Base-by-base conservation (phyloP, 169 alveolate genomes). In the Babesia gibsoni region DNA sequence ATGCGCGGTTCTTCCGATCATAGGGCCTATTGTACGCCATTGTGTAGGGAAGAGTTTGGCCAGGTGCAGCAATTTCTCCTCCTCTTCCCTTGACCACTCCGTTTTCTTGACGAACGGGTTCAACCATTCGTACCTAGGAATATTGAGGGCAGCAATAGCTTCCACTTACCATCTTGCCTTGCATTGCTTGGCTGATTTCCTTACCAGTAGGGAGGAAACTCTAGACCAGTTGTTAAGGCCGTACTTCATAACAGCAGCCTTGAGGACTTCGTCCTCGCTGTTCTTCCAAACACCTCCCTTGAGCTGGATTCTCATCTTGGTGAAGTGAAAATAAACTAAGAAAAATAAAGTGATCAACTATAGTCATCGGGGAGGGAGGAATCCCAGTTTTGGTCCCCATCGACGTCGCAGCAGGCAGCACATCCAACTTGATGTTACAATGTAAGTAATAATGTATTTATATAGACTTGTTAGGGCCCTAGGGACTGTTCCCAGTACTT, bases 221-320 rank as follows among this genome's bases (percentile, higher is more conserved):
- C 99, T 86, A 4, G 99, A 92, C 99, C 99, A 98, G 90, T 97
- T 97, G 90, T 97, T 98, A 25, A 97, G 94, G 42, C 99, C 99
- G 84, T 98, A 98, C 84, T 98, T 98, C 99, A 97, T 97, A 42
- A 97, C 99, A 20, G 99, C 99, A 6, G 99, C 99, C 89, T 98
- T 98, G 66, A 98, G 97, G 59, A 98, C 97, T 83, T 98, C 99
- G 90, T 98, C 99, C 90, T 98, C 99, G 64, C 98, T 94, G 94
- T 98, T 98, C 88, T 97, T 98, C 99, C 99, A 98, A 57, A 97
- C 96, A 14, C 99, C 99, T 32, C 99, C 99, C 89, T 96, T 97
- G 10, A 94, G 87, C 72, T 95, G 93, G 59, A 95, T 95, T 68
- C 98, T 89, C 99, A 98, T 96, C 59, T 64, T 87, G 41, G 7